phyloP scores from a whole-genome alignment of 495 filamentous ascomycete species.

The Neurospora sp. region DNA sequence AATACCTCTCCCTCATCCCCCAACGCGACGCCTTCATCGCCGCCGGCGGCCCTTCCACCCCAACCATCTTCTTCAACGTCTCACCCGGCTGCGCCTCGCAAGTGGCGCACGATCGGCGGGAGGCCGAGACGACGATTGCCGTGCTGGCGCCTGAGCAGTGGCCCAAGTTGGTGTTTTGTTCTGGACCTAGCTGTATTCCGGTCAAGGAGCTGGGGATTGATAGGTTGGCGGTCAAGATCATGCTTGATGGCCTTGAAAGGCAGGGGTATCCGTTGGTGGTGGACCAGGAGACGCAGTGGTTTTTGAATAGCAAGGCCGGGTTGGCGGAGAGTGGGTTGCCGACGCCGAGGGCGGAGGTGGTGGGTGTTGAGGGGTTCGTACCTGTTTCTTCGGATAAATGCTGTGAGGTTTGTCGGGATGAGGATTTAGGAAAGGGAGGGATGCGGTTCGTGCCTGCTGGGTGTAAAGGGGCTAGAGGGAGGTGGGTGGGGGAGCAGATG shows the following conservation, averaged over 20 bases:
- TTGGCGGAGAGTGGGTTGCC: conserved; percentile 16
- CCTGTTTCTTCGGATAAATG: too few relatives aligned
- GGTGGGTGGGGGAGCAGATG: conserved; percentile 17
- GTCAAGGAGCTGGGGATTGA: conserved; percentile 14
- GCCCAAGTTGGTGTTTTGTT: conserved; percentile 20
- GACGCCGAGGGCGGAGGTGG: conserved; percentile 8
- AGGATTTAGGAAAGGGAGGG: neutral
- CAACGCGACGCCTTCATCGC: conserved; percentile 26
- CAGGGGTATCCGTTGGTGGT: conserved; percentile 9
- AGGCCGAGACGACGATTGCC: conserved; percentile 20
- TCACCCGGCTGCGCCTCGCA: neutral
- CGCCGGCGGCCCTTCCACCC: conserved; percentile 12
- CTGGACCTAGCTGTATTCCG: conserved; percentile 13
- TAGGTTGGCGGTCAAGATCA: conserved; percentile 17
- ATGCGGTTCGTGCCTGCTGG: conserved; percentile 7
- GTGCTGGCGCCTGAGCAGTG: conserved; percentile 14
- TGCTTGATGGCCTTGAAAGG: conserved; percentile 13
- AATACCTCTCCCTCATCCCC: conserved; percentile 20
- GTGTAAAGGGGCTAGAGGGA: conserved; percentile 11
- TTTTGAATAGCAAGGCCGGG: conserved; percentile 21
- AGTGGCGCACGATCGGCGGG: conserved; percentile 11
- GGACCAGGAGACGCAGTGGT: conserved; percentile 19
- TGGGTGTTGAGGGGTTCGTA: too few relatives aligned
- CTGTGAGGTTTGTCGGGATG: conserved; percentile 9
- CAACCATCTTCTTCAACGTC: conserved; percentile 18